A percentile compares a stretch with the other conserved stretches of the same genome.
Conservation (phyloP, 2,329 filamentous ascomycete species). For the Neonectria neomacrospora region DNA sequence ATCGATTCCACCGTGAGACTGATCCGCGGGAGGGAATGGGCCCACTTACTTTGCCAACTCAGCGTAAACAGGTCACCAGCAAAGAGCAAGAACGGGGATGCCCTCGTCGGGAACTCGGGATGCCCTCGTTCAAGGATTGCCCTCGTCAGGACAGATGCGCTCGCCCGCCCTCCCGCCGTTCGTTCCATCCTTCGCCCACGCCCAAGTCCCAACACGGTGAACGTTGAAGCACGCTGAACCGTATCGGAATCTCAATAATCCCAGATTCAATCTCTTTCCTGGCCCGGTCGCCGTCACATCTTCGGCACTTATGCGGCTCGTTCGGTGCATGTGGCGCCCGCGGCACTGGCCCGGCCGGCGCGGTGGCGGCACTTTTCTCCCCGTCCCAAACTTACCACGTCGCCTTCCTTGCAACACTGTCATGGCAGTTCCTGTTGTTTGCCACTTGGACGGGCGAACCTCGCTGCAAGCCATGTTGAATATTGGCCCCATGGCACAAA, state of each 20-base stretch:
- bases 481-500: background rate
- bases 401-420: background rate
- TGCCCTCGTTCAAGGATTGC: background rate
- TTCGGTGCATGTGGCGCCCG: constrained; percentile 11
- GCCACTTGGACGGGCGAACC: background rate
- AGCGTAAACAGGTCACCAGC: background rate
- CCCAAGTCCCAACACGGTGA: background rate
- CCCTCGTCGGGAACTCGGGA: background rate
- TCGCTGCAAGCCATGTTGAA: background rate
- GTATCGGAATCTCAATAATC: background rate
- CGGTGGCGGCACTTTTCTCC: constrained; percentile 2
- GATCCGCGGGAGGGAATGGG: constrained; percentile 3
- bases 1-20: constrained; percentile 5
- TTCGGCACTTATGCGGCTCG: constrained; percentile 28
- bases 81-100: constrained; percentile 10
- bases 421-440: background rate
- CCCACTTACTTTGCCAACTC: background rate
- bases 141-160: background rate
- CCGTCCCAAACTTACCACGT: background rate
- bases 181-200: background rate
- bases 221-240: background rate
- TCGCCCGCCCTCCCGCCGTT: background rate
- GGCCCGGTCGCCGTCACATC: constrained; percentile 8
- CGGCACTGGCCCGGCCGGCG: constrained; percentile 15
- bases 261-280: constrained; percentile 4